Conservation (phyloP, 2,329 filamentous ascomycete species). For the Fusarium sp. region DNA sequence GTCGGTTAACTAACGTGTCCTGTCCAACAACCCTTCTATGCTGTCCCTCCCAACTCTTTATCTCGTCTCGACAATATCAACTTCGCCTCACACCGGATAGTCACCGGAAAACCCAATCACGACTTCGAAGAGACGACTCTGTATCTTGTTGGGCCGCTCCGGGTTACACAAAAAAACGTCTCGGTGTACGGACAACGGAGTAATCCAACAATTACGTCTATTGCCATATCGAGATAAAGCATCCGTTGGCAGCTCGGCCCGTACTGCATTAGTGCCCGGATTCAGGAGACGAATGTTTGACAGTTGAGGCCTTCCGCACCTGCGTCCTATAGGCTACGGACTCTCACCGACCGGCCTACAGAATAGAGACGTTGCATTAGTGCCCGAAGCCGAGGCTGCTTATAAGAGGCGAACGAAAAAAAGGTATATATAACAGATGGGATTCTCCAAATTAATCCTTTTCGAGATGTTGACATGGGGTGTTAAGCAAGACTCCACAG, state of each 20-base stretch:
- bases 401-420: background rate
- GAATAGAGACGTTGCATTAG: constrained; percentile 19
- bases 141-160: constrained; percentile 14
- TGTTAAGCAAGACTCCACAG: background rate
- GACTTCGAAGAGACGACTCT: background rate
- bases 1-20: background rate
- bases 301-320: constrained; percentile 18
- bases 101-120: constrained; percentile 15
- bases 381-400: background rate
- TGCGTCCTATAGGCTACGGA: constrained; percentile 21
- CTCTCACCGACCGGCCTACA: constrained; percentile 17
- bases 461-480: background rate
- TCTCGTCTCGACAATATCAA: background rate
- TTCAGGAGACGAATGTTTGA: background rate
- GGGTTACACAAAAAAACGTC: constrained; percentile 23
- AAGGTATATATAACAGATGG: background rate
- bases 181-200: constrained; percentile 1
- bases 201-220: background rate
- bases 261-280: constrained; percentile 32
- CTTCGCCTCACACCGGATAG: background rate
- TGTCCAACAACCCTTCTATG: background rate
- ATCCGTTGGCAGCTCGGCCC: constrained; percentile 31
- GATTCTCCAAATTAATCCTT: background rate
- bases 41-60: background rate
- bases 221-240: constrained; percentile 13